Evolutionary conservation across 2,329 filamentous ascomycete genomes (phyloP).

Genomic region (Aspergillus ibericus): DNA sequence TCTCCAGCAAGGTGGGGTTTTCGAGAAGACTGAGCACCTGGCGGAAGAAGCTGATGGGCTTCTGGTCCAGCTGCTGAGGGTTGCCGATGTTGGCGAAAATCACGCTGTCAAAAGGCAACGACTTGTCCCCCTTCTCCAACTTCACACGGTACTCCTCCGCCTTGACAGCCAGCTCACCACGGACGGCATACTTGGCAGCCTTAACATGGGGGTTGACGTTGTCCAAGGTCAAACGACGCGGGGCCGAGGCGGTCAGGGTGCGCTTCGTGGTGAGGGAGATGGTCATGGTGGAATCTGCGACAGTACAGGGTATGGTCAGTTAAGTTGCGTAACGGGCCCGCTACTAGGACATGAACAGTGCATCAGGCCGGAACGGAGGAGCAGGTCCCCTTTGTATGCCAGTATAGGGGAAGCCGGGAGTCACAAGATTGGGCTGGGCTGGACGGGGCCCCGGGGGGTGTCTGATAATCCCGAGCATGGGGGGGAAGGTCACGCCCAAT

Average conservation of each 20-base stretch:
- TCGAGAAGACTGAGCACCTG: constrained; percentile 92
- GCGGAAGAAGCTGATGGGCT: constrained; percentile 98
- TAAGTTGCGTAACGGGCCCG: not conserved
- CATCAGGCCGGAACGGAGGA: not conserved
- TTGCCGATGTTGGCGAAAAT: constrained; percentile 99
- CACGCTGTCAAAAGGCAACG: constrained; percentile 83
- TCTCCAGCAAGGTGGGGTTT: constrained; percentile 80
- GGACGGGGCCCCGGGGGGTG: constrained; percentile 1
- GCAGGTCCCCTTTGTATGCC: constrained; percentile 13
- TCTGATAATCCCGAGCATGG: constrained; percentile 1
- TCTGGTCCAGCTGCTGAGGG: constrained; percentile 97
- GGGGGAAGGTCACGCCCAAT: constrained; percentile 1
- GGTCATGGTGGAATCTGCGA: constrained; percentile 28
- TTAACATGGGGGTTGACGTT: constrained; percentile 92
- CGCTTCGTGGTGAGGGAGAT: constrained; percentile 31
- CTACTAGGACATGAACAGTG: not conserved
- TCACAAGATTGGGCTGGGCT: constrained; percentile 15
- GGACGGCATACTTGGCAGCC: constrained; percentile 91
- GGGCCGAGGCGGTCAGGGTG: constrained; percentile 48
- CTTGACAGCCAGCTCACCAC: constrained; percentile 90
- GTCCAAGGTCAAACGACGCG: constrained; percentile 64
- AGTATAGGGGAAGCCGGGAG: constrained; percentile 8
- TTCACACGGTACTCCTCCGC: constrained; percentile 85
- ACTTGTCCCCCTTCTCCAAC: constrained; percentile 54
- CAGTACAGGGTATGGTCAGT: not conserved